Base-by-base conservation (phyloP, 2,329 filamentous ascomycete genomes). In the Metarhizium rileyi region DNA sequence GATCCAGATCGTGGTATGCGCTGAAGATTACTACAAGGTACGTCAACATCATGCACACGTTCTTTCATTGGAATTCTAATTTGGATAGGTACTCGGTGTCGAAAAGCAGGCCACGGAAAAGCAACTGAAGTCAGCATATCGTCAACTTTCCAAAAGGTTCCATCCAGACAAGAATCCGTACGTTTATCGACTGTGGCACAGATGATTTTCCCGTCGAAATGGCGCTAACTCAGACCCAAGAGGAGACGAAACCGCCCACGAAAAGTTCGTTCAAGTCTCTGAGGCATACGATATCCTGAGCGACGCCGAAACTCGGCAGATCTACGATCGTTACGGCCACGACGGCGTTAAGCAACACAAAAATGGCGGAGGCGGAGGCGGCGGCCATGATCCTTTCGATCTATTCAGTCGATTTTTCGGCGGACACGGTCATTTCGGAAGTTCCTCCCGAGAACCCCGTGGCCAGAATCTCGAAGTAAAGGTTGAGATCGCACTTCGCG, bases 161-260 rank as follows among this genome's bases (percentile, higher is more conserved):
- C 93, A 98, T 64, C 93, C 93, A 3, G 93, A 98, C 70, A 98
- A 98, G 78, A 97, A 97, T 61, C 90, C 91, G 85, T 93, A 78
- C 61, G 86, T 72, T 46, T 50, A 43, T 44, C 46, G 12, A 41
- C 12, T 23, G 18, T 23, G 16, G 16, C 16, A 4, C 6, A 16
- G 8, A 25, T 12, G 5, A 38, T 6, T 12, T 48, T 27, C 26
- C 44, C 20, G 25, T 40, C 3, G 20, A 38, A 45, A 33, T 44
- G 30, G 36, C 12, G 36, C 50, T 51, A 46, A 46, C 40, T 25
- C 1, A 9, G 22, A 10, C 8, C 50, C 26, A 57, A 93, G 88
- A 50, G 84, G 83, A 56, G 84, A 96, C 64, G 74, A 87, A 16
- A 75, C 80, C 4, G 91, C 90, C 33, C 83, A 91, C 57, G 79